These are phyloP conservation scores for Gastrodia elata DNA, from an alignment of 106 monocot genomes.

Conservation along the genomic window DNA sequence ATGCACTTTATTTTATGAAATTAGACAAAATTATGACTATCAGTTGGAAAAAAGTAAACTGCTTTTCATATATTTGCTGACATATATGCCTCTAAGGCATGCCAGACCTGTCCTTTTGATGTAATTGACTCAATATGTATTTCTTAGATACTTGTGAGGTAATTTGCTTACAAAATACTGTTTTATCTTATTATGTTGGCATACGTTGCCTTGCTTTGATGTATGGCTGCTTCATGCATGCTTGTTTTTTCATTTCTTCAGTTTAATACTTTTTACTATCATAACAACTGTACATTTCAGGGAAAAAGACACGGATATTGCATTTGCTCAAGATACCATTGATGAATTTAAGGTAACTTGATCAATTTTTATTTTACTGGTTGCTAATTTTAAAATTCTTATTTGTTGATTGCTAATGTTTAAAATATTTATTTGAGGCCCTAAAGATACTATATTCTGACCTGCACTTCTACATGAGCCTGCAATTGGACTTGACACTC, in stretches of 20 bases:
- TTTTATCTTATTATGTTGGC: neutral
- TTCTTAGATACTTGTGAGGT: neutral
- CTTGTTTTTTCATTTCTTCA: neutral
- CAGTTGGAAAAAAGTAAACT: neutral
- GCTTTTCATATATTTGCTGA: neutral
- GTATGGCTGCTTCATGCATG: neutral
- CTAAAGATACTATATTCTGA: neutral
- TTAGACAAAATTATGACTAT: neutral
- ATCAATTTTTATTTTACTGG: neutral
- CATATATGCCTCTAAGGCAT: neutral
- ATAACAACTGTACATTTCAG: constrained; percentile 28
- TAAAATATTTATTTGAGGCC: neutral
- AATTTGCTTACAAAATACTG: neutral
- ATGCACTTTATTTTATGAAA: neutral
- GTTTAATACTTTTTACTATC: neutral
- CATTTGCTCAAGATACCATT: constrained; percentile 97
- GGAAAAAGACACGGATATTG: constrained; percentile 97
- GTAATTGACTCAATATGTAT: neutral
- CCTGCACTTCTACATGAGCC: neutral
- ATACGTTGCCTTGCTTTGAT: too few species aligned
- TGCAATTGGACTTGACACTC: neutral
- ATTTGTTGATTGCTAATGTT: too few species aligned
- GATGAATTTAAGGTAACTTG: constrained; percentile 94
- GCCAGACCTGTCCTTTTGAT: neutral
- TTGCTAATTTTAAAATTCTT: neutral